Conservation (phyloP, 305 asterid genomes). For the Ajuga reptans region DNA sequence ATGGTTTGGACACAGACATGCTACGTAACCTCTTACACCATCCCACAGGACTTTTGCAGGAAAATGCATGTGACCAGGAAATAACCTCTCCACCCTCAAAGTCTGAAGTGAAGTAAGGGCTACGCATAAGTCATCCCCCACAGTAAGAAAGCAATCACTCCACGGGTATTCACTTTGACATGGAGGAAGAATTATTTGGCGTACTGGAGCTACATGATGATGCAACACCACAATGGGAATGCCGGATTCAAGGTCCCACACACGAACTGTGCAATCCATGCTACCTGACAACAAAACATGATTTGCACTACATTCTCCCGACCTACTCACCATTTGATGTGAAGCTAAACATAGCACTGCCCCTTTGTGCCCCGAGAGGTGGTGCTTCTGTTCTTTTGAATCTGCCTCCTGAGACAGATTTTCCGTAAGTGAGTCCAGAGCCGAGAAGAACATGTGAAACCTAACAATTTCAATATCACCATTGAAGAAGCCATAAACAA, state of each 20-base stretch:
- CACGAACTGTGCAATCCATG: slow-evolving; percentile 80
- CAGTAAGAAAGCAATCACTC: slow-evolving; percentile 85
- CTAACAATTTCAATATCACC: slow-evolving; percentile 74
- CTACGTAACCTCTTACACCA: slow-evolving; percentile 73
- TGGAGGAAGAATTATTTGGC: slow-evolving; percentile 84
- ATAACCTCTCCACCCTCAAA: slow-evolving; percentile 80
- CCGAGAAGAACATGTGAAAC: slow-evolving; percentile 54
- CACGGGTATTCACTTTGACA: slow-evolving; percentile 57
- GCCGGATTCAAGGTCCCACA: slow-evolving; percentile 89
- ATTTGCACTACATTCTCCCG: slow-evolving; percentile 40
- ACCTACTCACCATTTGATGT: slow-evolving; percentile 49
- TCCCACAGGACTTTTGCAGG: slow-evolving; percentile 91
- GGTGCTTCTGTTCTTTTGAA: slow-evolving; percentile 36
- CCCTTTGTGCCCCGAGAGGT: slow-evolving; percentile 73
- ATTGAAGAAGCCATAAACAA: slow-evolving; percentile 73
- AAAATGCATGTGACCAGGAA: slow-evolving; percentile 78
- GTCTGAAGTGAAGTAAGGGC: slow-evolving; percentile 79
- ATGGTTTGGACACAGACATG: slow-evolving; percentile 75
- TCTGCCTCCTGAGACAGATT: slow-evolving; percentile 28
- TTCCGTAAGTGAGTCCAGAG: slow-evolving; percentile 33
- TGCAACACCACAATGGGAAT: slow-evolving; percentile 60
- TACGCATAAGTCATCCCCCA: slow-evolving; percentile 70
- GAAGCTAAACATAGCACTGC: slow-evolving; percentile 93
- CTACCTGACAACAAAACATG: slow-evolving; percentile 86
- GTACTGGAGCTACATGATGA: slow-evolving; percentile 92